Conservation (phyloP, 2,329 filamentous ascomycete genomes). For the Trichoderma sp. region DNA sequence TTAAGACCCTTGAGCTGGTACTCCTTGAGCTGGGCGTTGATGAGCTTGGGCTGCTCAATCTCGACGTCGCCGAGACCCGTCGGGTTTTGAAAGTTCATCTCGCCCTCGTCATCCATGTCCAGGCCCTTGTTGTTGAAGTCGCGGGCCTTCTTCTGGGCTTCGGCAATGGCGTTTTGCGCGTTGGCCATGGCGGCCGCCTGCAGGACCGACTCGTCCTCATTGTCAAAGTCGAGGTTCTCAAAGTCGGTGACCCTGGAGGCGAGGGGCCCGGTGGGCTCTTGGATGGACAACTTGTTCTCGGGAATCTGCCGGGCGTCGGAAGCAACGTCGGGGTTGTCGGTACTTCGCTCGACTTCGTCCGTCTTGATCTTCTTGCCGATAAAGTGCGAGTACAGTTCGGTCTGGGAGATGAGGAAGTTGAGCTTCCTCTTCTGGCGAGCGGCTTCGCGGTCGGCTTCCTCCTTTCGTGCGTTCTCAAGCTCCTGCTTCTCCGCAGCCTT, state of each 20-base stretch:
- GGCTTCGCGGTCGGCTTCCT: slow-evolving; percentile 95
- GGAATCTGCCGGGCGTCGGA: slow-evolving; percentile 50
- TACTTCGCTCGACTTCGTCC: slow-evolving; percentile 87
- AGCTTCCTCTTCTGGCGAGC: slow-evolving; percentile 98
- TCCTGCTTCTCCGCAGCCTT: slow-evolving; percentile 95
- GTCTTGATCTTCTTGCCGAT: slow-evolving; percentile 99
- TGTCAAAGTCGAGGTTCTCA: slow-evolving; percentile 92
- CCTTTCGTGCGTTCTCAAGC: slow-evolving; percentile 93
- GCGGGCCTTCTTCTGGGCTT: slow-evolving; percentile 89
- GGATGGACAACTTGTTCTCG: slow-evolving; percentile 52
- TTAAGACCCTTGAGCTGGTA: slow-evolving; percentile 99
- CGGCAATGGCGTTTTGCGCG: slow-evolving; percentile 91
- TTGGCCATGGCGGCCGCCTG: slow-evolving; percentile 89
- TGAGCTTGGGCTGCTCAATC: slow-evolving; percentile 89
- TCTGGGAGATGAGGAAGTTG: slow-evolving; percentile 98
- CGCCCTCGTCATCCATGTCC: slow-evolving; percentile 83
- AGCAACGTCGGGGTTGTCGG: slow-evolving; percentile 74
- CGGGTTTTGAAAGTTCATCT: slow-evolving; percentile 99
- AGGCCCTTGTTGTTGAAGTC: slow-evolving; percentile 80
- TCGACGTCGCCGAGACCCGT: slow-evolving; percentile 92
- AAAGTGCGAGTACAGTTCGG: slow-evolving; percentile 98
- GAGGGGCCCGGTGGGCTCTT: slow-evolving; percentile 56
- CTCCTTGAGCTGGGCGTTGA: slow-evolving; percentile 93
- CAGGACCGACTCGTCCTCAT: slow-evolving; percentile 82
- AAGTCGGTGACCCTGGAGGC: slow-evolving; percentile 84